Evolutionary conservation across 2,329 filamentous ascomycete genomes (phyloP), one percentile per base, ranked within the genome.

Genomic region (Lecanicillium sp.): DNA sequence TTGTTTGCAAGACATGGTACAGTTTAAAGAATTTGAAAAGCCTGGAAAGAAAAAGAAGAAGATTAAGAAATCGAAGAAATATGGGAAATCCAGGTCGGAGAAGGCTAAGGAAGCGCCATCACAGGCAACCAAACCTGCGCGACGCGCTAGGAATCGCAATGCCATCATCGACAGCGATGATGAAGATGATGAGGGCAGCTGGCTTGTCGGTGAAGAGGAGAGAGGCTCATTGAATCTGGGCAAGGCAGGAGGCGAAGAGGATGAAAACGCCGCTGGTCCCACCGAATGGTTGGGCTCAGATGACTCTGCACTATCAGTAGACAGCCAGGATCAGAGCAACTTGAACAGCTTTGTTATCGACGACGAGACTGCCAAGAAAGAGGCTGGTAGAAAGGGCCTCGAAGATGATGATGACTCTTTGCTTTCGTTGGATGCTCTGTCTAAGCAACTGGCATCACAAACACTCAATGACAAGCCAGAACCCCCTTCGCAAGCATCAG

Each of bases 221-320:
- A 78, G 73, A 32, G 68, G 71, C 0, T 54, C 68, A 1, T 54
- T 80, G 4, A 66, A 68, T n/a, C 68, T 89, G 13, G 85, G 84
- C 34, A 83, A 80, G 54, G 83, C 85, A 32, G 87, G 86, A n/a
- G 86, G 85, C 4, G 75, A 78, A n/a, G 83, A 87, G 37, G 86
- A 94, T 45, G 87, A 94, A 57, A 78, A 95, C 54, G 85, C 83
- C 3, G 89, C 94, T 55, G 87, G 87, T 2, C 86, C 83, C 4
- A 89, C 87, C 16, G 85, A 94, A 41, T 86, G 78, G 56, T 69
- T 95, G 35, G 74, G 74, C 28, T 78, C 81, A 0, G 78, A 84
- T 20, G 84, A 92, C 51, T 85, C 81, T 0, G 58, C 62, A 11
- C 60, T 67, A 29, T 70, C 73, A 3, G 74, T 72, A 7, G 76